phyloP scores from a whole-genome alignment of 352 stramenopile genomes.

The Pseudoperonospora humuli region DNA sequence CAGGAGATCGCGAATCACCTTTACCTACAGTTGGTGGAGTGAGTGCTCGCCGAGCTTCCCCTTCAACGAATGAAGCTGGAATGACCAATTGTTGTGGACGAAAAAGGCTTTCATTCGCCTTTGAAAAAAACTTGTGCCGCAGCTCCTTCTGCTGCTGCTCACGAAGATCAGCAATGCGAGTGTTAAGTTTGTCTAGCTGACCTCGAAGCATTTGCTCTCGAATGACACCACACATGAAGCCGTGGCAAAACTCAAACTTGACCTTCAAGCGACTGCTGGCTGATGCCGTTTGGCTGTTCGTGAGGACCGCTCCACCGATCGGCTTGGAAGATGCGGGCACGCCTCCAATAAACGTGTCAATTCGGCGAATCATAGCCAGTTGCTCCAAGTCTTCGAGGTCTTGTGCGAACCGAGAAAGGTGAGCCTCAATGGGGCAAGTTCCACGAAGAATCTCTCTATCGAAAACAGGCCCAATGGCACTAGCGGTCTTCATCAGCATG shows the following conservation, averaged over 20 bases:
- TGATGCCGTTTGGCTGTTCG: slow-evolving; percentile 14
- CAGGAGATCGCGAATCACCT: slow-evolving; percentile 13
- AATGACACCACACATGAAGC: slow-evolving; percentile 82
- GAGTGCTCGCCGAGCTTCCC: slow-evolving; percentile 19
- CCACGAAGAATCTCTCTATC: slow-evolving; percentile 64
- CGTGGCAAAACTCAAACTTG: slow-evolving; percentile 82
- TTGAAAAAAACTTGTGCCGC: slow-evolving; percentile 68
- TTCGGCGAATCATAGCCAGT: slow-evolving; percentile 65
- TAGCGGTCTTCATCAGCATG: slow-evolving; percentile 86
- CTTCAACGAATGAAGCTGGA: not conserved
- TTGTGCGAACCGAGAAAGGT: slow-evolving; percentile 52
- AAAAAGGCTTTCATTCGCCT: slow-evolving; percentile 54
- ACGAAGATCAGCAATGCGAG: slow-evolving; percentile 58
- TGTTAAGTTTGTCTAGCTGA: slow-evolving; percentile 74
- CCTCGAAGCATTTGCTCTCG: slow-evolving; percentile 74
- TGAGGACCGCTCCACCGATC: slow-evolving; percentile 4
- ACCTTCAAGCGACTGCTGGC: slow-evolving; percentile 41
- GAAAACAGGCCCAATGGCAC: slow-evolving; percentile 66
- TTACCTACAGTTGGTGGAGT: slow-evolving; percentile 29
- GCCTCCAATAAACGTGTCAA: slow-evolving; percentile 69
- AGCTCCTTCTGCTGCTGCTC: slow-evolving; percentile 72
- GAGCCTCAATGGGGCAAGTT: slow-evolving; percentile 61
- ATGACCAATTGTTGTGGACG: slow-evolving; percentile 31
- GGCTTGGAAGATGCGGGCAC: slow-evolving; percentile 31
- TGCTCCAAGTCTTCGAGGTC: slow-evolving; percentile 72